phyloP scores from a whole-genome alignment of 1,284 basidiomycete species.

The Fomitiporia mediterranea region DNA sequence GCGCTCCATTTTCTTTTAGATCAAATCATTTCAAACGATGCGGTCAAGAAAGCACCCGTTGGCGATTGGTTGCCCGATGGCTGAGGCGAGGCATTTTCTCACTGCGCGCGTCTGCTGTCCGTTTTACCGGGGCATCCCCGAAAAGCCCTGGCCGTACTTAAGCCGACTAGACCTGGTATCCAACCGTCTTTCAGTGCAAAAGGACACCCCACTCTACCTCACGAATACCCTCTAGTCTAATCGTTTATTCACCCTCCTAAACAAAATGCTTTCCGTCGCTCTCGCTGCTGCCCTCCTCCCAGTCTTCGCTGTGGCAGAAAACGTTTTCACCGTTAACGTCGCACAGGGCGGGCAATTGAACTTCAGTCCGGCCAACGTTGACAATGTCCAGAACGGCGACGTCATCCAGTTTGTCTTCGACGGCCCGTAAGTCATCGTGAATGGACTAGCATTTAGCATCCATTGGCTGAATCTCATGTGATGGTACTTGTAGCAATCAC shows the following conservation, averaged over 20 bases:
- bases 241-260: neutral
- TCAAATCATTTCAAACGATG: conserved; percentile 5
- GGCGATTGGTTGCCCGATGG: neutral
- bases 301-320: conserved; percentile 13
- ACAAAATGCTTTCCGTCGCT: conserved; percentile 8
- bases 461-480: no score
- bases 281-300: conserved; percentile 4
- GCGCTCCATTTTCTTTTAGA: neutral
- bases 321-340: conserved; percentile 11
- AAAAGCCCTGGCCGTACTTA: neutral
- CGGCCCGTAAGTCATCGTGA: neutral
- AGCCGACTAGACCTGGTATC: neutral
- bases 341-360: neutral
- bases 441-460: no score
- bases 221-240: neutral
- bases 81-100: conserved; percentile 9
- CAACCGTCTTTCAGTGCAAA: neutral
- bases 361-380: conserved; percentile 6
- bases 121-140: conserved; percentile 1
- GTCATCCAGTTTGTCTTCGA: conserved; percentile 16
- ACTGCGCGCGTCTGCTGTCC: neutral
- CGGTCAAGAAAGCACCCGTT: neutral
- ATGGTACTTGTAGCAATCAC: conserved; percentile 18
- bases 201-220: neutral
- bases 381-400: conserved; percentile 4